Evolutionary conservation across 495 filamentous ascomycete species (phyloP), one percentile per base, ranked within the genome.

Genomic region (Penicillium riverlandense): DNA sequence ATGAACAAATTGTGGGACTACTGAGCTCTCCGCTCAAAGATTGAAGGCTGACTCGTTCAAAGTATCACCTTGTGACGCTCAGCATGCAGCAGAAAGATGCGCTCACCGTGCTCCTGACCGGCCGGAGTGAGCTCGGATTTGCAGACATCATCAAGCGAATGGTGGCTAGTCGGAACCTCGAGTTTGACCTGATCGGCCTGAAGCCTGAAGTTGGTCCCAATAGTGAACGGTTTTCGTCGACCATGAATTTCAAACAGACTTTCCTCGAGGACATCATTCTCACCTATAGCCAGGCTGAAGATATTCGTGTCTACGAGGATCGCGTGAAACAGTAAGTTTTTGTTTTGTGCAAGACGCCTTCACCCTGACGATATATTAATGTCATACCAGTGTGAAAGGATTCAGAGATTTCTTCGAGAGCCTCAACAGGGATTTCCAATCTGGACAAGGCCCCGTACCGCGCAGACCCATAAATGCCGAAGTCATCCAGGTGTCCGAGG

Each of bases 51-150:
- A 49, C 65, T 73, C 51, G 13, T 32, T 36, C 29, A 9, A 49
- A 79, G 76, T 84, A 92, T 35, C 75, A 86, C 49, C 72, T 99
- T 28, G 86, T 95, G 2, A 61, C 73, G 58, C 72, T 96, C 40
- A 90, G 83, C 55, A 87, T 88, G 75, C 62, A 87, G 56, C 91
- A 97, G 57, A 84, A 87, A 46, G 89, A 96, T 65, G 85, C 85
- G 7, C 70, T 99, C 30, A 86, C 78, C 28, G 79, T 99, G 27
- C 78, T 99, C 2, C 70, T 99, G 31, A 99, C 92, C 9, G 92
- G 92, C n/a, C 78, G 92, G 10, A 74, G 79, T 14, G 88, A 95
- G 61, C 67, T 65, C 12, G 80, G 75, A 15, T 99, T 96, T 55
- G 71, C 79, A 22, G 75, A 84, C 0, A 71, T 96, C 14, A 76